Base-by-base conservation (phyloP, 257 asterid species). In the Vinca minor region DNA sequence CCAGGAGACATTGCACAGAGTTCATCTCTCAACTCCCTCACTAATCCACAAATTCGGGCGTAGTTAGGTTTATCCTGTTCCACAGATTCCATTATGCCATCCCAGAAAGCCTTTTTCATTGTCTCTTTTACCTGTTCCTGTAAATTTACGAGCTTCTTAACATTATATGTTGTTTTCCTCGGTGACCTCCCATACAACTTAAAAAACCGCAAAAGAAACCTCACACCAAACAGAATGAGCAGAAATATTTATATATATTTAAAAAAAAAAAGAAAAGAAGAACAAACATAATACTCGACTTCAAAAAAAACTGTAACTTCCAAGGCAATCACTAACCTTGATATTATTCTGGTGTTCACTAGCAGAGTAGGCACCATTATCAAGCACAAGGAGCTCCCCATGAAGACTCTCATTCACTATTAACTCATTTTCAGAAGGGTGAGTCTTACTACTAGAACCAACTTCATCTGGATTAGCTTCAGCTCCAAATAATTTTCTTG, bases 51-150 rank as follows among this genome's bases (percentile, higher is more conserved):
- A 47, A 89, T 77, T 62, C 80, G 82, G 75, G 61, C 73, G 69
- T 79, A 83, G 56, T 91, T 73, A n/a, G 90, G 85, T 65, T 79
- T 73, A 66, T 87, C 80, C 75, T 83, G 84, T 63, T 71, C 83
- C 75, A 89, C 78, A 25, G 94, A 85, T 70, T 89, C 95, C 70
- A 84, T 73, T 35, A 93, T 69, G 65, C 85, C 87, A 77, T 93
- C 97, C 99, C 99, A 93, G 75, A 87, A 93, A 64, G 96, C 99
- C 48, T 80, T 84, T 81, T 82, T 87, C 96, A 93, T 84, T 2
- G 87, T 73, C 69, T 81, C 85, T 74, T 70, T 85, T 25, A 89
- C 69, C 71, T 79, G 83, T 71, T 68, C 84, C 98, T 93, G 84
- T 66, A 72, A 46, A 34, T 18, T 52, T 60, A 42, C 13, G n/a